Evolutionary conservation across 164 flowering plant genomes (phyloP).

Genomic region (Dillenia turbinata): DNA sequence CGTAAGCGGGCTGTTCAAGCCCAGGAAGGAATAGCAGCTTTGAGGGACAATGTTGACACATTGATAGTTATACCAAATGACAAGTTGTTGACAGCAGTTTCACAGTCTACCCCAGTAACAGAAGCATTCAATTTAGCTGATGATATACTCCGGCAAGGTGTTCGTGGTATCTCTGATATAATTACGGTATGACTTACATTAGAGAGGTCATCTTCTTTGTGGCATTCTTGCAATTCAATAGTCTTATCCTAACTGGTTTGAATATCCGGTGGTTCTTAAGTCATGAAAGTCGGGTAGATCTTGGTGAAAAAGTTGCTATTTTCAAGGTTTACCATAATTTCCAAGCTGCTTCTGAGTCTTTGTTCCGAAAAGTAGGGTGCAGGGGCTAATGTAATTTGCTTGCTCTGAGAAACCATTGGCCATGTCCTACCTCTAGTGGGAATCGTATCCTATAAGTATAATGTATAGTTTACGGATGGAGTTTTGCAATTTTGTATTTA

Average conservation of each 20-base stretch:
- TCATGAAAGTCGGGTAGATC: too few relatives aligned
- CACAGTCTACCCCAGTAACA: conserved; percentile 24
- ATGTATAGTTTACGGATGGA: neutral
- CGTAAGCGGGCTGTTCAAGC: conserved; percentile 29
- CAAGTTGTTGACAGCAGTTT: conserved; percentile 20
- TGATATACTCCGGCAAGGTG: conserved; percentile 26
- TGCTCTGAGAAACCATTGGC: too few relatives aligned
- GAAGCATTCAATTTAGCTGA: conserved; percentile 29
- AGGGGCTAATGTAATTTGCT: too few relatives aligned
- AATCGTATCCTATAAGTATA: too few relatives aligned
- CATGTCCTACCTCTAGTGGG: too few relatives aligned
- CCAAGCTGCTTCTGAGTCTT: too few relatives aligned
- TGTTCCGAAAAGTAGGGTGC: too few relatives aligned
- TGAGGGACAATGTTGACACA: conserved; percentile 21
- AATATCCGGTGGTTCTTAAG: too few relatives aligned
- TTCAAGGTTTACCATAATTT: too few relatives aligned
- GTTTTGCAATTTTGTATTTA: neutral
- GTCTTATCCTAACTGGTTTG: neutral
- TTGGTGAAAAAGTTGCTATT: too few relatives aligned
- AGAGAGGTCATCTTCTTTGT: neutral
- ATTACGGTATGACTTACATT: conserved; percentile 9
- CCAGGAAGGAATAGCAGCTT: conserved; percentile 20
- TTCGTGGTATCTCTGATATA: conserved; percentile 28
- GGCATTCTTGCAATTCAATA: neutral
- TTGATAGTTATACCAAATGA: conserved; percentile 30